Evolutionary conservation across 352 stramenopile genomes (phyloP).

Genomic region (Phytopythium delawarense): DNA sequence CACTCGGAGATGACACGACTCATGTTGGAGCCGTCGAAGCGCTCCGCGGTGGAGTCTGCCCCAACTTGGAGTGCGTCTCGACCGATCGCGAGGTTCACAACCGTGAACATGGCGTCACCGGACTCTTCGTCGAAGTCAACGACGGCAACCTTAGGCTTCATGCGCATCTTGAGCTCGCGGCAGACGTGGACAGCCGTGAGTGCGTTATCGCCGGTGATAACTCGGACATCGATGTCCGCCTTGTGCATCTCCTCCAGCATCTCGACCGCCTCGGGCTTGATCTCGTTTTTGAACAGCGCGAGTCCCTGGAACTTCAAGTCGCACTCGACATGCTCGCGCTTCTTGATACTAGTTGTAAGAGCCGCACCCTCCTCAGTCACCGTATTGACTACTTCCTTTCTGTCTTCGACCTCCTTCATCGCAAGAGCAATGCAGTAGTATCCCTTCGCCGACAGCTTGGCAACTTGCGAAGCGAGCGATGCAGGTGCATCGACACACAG

Average conservation of each 20-base stretch:
- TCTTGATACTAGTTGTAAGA: slow-evolving; percentile 4
- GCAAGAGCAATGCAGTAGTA: slow-evolving; percentile 60
- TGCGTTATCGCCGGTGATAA: slow-evolving; percentile 72
- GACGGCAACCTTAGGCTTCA: slow-evolving; percentile 35
- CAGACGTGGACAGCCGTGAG: slow-evolving; percentile 43
- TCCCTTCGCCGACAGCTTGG: slow-evolving; percentile 36
- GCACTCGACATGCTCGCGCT: slow-evolving; percentile 34
- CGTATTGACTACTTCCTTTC: neutral
- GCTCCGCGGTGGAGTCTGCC: neutral
- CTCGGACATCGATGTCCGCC: slow-evolving; percentile 54
- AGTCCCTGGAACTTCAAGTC: slow-evolving; percentile 53
- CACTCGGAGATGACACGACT: slow-evolving; percentile 18
- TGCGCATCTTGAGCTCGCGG: slow-evolving; percentile 32
- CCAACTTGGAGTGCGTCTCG: neutral
- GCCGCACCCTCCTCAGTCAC: neutral
- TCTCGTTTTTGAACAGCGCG: slow-evolving; percentile 71
- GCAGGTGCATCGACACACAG: slow-evolving; percentile 5
- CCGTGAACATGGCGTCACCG: slow-evolving; percentile 21
- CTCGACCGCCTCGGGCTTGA: slow-evolving; percentile 50
- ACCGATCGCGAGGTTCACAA: slow-evolving; percentile 6
- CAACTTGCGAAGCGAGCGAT: slow-evolving; percentile 25
- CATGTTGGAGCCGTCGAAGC: slow-evolving; percentile 28
- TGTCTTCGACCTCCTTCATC: slow-evolving; percentile 20
- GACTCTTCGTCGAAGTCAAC: slow-evolving; percentile 26
- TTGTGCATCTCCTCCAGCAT: slow-evolving; percentile 55